Evolutionary conservation across 2,329 filamentous ascomycete genomes (phyloP), one percentile per base, ranked within the genome.

Genomic region (Trichoderma brevicompactum): DNA sequence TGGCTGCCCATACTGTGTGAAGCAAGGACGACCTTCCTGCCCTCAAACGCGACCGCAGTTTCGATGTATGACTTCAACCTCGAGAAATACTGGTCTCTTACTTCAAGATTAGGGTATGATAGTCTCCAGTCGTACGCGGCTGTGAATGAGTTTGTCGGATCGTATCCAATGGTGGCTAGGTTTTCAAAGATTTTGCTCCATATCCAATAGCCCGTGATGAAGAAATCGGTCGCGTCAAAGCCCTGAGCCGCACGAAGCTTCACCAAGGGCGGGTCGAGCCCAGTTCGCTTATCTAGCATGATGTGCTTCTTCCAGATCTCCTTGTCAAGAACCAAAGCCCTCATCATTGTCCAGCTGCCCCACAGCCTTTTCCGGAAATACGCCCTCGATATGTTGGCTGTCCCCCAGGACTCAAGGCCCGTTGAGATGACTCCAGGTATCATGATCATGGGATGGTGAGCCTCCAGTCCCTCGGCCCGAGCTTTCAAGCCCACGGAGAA

Each of bases 341-440:
- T 87, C 93, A 99, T 97, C 95, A 99, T 99, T 69, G 87, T 96
- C 95, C 96, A 99, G 71, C 92, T 97, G 5, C 95, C 95, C 95
- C 95, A 99, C 56, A 99, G 80, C 62, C 95, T 85, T 79, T 96
- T 97, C 68, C 95, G 85, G 77, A 99, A 99, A 78, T 98, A 99
- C 66, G 90, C 91, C 41, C 92, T 86, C 7, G 94, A 97, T 48
- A 84, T 82, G 73, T 94, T 91, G 58, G 91, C 88, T 0, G 95
- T 98, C 4, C 94, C 92, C 95, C 95, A 99, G 54, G 92, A 97
- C 78, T 99, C 95, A 28, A 99, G 85, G 1, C 95, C 95, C 0
- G 95, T 98, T 0, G 95, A 98, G 70, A 99, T 99, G 66, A 99
- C 95, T 5, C 95, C 95, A 0, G 95, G 95, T 9, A 99, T 89